These are phyloP conservation scores for Telopea speciosissima DNA, from an alignment of 177 flowering plant genomes.

Conservation along the genomic window DNA sequence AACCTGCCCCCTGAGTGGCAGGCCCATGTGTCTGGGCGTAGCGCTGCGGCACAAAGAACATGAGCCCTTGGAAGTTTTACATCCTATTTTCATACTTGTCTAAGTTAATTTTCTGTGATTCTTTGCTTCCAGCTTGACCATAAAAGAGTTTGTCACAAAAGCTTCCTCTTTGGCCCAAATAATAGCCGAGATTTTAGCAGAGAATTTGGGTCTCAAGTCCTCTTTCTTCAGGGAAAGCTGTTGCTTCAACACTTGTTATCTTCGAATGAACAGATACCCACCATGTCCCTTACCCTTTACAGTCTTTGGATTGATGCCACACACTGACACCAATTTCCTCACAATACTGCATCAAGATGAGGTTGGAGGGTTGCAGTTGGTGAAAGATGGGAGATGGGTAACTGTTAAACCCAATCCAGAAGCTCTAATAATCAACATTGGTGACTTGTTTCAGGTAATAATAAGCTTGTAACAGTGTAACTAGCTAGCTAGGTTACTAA, in stretches of 20 bases:
- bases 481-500: not conserved
- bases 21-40: too few species aligned
- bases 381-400: slow-evolving; percentile 69
- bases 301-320: slow-evolving; percentile 70
- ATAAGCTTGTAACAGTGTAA: too few species aligned
- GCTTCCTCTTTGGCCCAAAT: slow-evolving; percentile 47
- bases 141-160: slow-evolving; percentile 45
- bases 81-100: too few species aligned
- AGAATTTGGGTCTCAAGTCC: slow-evolving; percentile 45
- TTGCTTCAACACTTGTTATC: slow-evolving; percentile 52
- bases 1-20: too few species aligned
- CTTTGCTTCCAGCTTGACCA: slow-evolving; percentile 37
- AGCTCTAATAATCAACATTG: slow-evolving; percentile 70
- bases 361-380: slow-evolving; percentile 73
- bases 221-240: slow-evolving; percentile 53
- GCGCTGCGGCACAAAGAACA: too few species aligned
- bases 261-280: slow-evolving; percentile 80
- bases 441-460: slow-evolving; percentile 75
- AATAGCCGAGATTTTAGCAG: slow-evolving; percentile 57
- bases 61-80: too few species aligned
- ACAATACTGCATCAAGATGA: slow-evolving; percentile 73
- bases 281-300: slow-evolving; percentile 49
- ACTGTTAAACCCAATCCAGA: slow-evolving; percentile 69
- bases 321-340: slow-evolving; percentile 85
- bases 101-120: too few species aligned